These are phyloP conservation scores for Boletus sp. DNA, from an alignment of 768 basidiomycete species.

Conservation along the genomic window DNA sequence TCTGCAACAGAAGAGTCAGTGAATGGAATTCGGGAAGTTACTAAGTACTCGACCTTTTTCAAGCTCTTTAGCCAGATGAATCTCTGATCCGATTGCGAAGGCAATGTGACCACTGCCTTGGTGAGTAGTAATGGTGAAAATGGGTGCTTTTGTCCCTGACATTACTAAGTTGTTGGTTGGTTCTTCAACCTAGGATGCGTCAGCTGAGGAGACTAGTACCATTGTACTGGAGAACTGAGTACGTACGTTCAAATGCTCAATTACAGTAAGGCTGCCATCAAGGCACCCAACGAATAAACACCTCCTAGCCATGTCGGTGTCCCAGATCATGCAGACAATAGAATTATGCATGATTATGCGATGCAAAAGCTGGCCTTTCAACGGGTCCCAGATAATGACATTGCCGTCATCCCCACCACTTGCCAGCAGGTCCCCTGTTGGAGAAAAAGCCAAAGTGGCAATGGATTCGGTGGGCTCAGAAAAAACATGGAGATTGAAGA, in stretches of 20 bases:
- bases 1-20: neutral
- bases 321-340: neutral
- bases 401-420: neutral
- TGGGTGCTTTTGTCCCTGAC: neutral
- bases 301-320: neutral
- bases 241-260: neutral
- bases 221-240: neutral
- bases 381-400: neutral
- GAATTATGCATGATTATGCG: neutral
- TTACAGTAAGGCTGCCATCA: neutral
- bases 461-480: neutral
- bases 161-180: neutral
- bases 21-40: neutral
- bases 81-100: neutral
- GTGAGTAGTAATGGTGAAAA: neutral
- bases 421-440: neutral
- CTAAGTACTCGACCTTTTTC: neutral
- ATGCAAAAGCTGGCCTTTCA: neutral
- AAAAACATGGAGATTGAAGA: neutral
- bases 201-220: too few relatives aligned
- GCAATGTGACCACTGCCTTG: neutral
- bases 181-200: neutral
- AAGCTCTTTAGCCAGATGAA: neutral
- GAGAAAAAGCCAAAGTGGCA: neutral
- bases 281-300: neutral